These are phyloP conservation scores for Pythium chondricola DNA, from an alignment of 352 stramenopile genomes.

Conservation along the genomic window DNA sequence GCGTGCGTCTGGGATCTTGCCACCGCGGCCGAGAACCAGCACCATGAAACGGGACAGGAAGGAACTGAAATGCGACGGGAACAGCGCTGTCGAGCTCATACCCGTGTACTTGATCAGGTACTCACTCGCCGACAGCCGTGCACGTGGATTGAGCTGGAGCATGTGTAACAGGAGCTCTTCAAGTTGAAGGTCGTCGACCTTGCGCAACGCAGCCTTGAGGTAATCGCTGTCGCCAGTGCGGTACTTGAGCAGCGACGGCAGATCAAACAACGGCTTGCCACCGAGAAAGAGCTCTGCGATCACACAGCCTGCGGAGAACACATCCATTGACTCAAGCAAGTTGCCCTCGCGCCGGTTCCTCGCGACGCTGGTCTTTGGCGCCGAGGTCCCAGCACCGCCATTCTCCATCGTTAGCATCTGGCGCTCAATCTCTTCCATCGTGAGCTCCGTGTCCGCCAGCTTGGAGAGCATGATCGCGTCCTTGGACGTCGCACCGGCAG, in stretches of 20 bases:
- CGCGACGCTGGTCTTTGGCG: constrained; percentile 6
- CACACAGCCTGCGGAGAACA: constrained; percentile 97
- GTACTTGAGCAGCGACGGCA: constrained; percentile 88
- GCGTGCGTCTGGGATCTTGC: constrained; percentile 87
- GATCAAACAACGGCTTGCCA: constrained; percentile 93
- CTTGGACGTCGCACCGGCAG: constrained; percentile 25
- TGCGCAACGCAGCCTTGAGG: constrained; percentile 83
- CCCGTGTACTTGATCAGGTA: constrained; percentile 87
- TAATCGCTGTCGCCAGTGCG: constrained; percentile 67
- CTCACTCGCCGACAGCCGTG: constrained; percentile 78
- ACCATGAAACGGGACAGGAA: constrained; percentile 90
- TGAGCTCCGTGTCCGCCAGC: constrained; percentile 30
- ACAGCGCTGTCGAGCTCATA: constrained; percentile 35
- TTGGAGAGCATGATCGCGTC: constrained; percentile 45
- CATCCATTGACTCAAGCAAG: constrained; percentile 92
- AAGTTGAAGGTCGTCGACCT: constrained; percentile 88
- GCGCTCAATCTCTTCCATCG: constrained; percentile 36
- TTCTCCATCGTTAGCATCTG: constrained; percentile 61
- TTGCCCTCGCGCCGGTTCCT: constrained; percentile 47
- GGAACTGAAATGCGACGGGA: constrained; percentile 82
- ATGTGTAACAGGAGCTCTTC: constrained; percentile 92
- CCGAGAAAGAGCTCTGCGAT: constrained; percentile 96
- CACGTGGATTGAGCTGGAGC: constrained; percentile 88
- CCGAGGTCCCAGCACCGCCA: constrained; percentile 13
- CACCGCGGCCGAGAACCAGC: constrained; percentile 68